Evolutionary conservation across 345 rosid species (phyloP), one percentile per base, ranked within the genome.

Genomic region (Corchorus olitorius): DNA sequence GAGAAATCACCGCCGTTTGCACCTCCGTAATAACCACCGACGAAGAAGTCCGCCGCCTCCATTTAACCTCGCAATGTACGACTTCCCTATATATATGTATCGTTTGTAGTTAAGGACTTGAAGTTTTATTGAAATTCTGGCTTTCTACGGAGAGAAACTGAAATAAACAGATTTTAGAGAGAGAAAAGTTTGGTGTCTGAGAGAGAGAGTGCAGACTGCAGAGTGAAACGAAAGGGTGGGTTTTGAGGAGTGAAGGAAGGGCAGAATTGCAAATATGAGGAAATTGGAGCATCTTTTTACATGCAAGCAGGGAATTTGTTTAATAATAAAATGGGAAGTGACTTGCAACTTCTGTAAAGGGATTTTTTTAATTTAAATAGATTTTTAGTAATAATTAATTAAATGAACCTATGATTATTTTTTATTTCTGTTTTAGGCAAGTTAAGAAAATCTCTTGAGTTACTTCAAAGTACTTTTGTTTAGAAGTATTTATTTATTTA

Each of bases 181-280:
- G 80, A 71, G 79, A 71, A 65, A 55, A 41, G 55, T 6, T 34
- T 27, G 74, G 27, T 33, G 60, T 52, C 59, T 65, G 66, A n/a
- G 81, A 66, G 68, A 43, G 83, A 22, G 77, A 34, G 52, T 22
- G 78, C 35, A 22, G 77, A 34, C 46, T 22, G 78, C 35, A 68
- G 55, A 61, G 62, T 37, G 75, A 52, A 7, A 69, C 75, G 60
- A 60, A 70, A 13, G 46, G 76, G 43, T 68, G 87, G 86, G 83
- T 87, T 85, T 81, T 88, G 86, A 88, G 80, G 88, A 85, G 87
- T 11, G 49, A 52, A 49, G 77, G 77, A 71, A 63, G 82, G 90
- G 81, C 67, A 49, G 58, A 76, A 58, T 6, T 73, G 89, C 17
- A 83, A 86, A 79, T 82, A 76, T 17, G 0, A 19, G 27, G 61